These are phyloP conservation scores for Cutaneotrichosporon sp. DNA, from an alignment of 1,284 basidiomycete species.

Conservation along the genomic window DNA sequence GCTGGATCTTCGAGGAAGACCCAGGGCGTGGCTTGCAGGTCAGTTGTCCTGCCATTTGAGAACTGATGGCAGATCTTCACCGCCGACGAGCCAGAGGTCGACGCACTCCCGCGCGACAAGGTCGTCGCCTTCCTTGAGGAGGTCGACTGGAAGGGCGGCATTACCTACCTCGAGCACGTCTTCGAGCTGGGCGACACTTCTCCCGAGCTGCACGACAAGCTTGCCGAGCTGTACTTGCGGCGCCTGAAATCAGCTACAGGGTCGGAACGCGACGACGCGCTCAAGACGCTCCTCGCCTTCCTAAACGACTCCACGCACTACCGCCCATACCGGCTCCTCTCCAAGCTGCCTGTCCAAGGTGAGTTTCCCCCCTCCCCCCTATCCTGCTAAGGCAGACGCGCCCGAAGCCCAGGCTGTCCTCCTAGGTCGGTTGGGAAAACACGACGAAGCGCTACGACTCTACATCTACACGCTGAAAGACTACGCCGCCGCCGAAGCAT, in stretches of 20 bases:
- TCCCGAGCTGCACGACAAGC: constrained; percentile 75
- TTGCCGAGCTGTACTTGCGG: constrained; percentile 76
- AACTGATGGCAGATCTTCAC: constrained; percentile 74
- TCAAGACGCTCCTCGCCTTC: constrained; percentile 63
- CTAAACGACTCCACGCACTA: constrained; percentile 71
- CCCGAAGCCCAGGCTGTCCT: constrained; percentile 86
- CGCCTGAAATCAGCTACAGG: constrained; percentile 31
- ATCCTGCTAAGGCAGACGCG: constrained; percentile 59
- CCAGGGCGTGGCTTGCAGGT: constrained; percentile 73
- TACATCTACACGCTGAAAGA: constrained; percentile 85
- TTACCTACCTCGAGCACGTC: constrained; percentile 82
- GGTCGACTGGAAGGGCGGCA: constrained; percentile 66
- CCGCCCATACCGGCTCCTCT: constrained; percentile 75
- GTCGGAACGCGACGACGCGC: constrained; percentile 55
- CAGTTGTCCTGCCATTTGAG: constrained; percentile 18
- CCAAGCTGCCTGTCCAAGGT: constrained; percentile 72
- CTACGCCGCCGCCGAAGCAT: constrained; percentile 84
- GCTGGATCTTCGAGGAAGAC: constrained; percentile 81
- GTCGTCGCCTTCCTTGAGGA: constrained; percentile 76
- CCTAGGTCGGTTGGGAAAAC: constrained; percentile 81
- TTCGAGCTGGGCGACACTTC: constrained; percentile 72
- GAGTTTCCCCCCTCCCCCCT: constrained; percentile 19
- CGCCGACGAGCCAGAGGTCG: constrained; percentile 76
- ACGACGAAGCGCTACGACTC: constrained; percentile 87
- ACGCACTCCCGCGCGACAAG: constrained; percentile 68